These are phyloP conservation scores for Marchantia paleacea DNA, from an alignment of 225 moss, liverwort and hornwort species.

Conservation along the genomic window DNA sequence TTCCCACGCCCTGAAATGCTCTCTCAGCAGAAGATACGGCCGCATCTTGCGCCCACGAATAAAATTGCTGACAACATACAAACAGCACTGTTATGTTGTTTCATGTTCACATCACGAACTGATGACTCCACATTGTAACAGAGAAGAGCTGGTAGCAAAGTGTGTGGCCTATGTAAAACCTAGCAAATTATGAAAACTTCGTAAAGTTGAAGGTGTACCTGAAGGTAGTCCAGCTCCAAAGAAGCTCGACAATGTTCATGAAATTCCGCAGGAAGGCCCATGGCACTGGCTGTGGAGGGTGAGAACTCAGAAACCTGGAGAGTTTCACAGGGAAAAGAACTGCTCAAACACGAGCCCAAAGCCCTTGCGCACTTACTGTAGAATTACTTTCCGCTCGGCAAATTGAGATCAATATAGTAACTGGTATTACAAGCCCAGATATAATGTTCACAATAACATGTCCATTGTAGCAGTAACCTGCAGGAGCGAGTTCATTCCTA, in stretches of 20 bases:
- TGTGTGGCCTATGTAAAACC: not conserved
- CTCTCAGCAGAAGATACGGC: constrained; percentile 86
- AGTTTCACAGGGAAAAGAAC: not conserved
- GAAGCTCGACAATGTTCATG: constrained; percentile 98
- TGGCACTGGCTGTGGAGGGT: constrained; percentile 98
- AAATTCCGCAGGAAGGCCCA: constrained; percentile 97
- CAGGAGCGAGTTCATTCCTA: too few species aligned
- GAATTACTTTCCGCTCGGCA: too few species aligned
- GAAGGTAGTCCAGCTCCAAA: constrained; percentile 90
- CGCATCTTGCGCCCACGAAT: constrained; percentile 94
- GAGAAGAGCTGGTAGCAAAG: not conserved
- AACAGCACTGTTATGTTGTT: not conserved
- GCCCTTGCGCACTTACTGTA: too few species aligned
- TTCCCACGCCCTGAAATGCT: constrained; percentile 76
- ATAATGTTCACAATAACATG: too few species aligned
- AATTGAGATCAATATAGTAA: too few species aligned
- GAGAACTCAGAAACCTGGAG: constrained; percentile 81
- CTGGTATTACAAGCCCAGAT: too few species aligned
- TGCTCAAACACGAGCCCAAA: too few species aligned
- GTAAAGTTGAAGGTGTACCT: constrained; percentile 41
- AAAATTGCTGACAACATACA: constrained; percentile 69
- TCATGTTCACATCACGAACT: not conserved
- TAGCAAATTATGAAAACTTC: not conserved
- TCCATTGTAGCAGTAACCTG: too few species aligned
- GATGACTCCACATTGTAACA: not conserved